phyloP scores from a whole-genome alignment of 2,329 filamentous ascomycete species.

The Trichoderma simmonsii region DNA sequence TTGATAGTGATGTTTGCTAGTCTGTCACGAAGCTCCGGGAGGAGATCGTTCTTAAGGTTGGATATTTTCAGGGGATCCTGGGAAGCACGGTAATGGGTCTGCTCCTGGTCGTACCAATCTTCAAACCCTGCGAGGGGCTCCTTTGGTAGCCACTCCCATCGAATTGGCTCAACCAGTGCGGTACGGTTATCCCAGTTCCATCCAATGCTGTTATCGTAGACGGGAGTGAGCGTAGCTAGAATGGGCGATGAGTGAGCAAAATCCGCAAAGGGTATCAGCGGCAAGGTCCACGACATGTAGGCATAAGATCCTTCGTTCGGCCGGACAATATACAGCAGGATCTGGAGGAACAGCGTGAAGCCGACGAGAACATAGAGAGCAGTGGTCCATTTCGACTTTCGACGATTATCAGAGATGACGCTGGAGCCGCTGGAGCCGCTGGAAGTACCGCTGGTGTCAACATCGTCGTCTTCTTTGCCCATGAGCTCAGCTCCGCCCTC shows the following conservation, averaged over 20 bases:
- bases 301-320: conserved; percentile 30
- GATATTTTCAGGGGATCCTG: conserved; percentile 39
- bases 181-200: conserved; percentile 30
- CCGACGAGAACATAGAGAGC: conserved; percentile 18
- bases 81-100: conserved; percentile 33
- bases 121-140: conserved; percentile 23
- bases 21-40: conserved; percentile 27
- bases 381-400: not conserved
- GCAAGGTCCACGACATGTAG: conserved; percentile 36
- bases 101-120: conserved; percentile 30
- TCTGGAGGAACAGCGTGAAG: conserved; percentile 24
- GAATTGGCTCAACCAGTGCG: conserved; percentile 25
- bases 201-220: conserved; percentile 26
- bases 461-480: conserved; percentile 19
- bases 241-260: conserved; percentile 29
- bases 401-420: conserved; percentile 5
- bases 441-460: not conserved
- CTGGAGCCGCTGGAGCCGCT: not conserved
- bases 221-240: conserved; percentile 26
- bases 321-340: conserved; percentile 24
- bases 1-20: conserved; percentile 35
- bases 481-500: conserved; percentile 20
- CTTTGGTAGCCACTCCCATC: conserved; percentile 31
- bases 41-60: conserved; percentile 36
- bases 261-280: conserved; percentile 33